These are phyloP conservation scores for Pseudocercospora fuligena DNA, from an alignment of 2,329 filamentous ascomycete species.

Conservation along the genomic window DNA sequence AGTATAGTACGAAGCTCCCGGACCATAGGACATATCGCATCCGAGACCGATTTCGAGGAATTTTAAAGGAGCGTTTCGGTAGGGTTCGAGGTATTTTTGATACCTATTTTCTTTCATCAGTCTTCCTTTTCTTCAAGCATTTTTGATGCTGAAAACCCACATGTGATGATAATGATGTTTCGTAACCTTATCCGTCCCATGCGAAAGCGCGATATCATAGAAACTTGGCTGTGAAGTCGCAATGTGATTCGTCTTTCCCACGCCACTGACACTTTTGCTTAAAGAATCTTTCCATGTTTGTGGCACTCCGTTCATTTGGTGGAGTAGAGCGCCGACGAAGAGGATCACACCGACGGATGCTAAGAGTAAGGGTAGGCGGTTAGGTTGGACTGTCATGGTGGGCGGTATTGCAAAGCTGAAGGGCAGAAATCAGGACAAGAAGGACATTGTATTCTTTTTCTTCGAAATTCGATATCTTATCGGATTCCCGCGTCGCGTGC, in stretches of 20 bases:
- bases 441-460: neutral
- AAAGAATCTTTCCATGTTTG: slow-evolving; percentile 6
- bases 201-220: slow-evolving; percentile 44
- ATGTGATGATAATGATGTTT: slow-evolving; percentile 47
- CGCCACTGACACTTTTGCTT: slow-evolving; percentile 3
- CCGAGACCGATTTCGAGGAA: slow-evolving; percentile 51
- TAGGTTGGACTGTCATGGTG: slow-evolving; percentile 20
- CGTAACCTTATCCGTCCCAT: slow-evolving; percentile 50
- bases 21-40: slow-evolving; percentile 47
- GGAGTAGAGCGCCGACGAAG: slow-evolving; percentile 21
- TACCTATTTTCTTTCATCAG: slow-evolving; percentile 31
- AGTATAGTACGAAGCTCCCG: slow-evolving; percentile 47
- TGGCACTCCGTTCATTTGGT: slow-evolving; percentile 19
- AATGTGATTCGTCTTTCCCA: neutral
- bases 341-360: slow-evolving; percentile 21
- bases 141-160: slow-evolving; percentile 13
- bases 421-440: neutral
- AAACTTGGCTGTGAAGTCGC: slow-evolving; percentile 28
- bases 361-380: slow-evolving; percentile 23
- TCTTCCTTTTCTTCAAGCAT: neutral
- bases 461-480: neutral
- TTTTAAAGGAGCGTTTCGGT: slow-evolving; percentile 44
- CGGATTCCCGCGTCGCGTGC: slow-evolving; percentile 2
- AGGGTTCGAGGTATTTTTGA: slow-evolving; percentile 44
- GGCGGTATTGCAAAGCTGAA: neutral